Evolutionary conservation across 148 eudicot species (phyloP).

Genomic region (Nyssa sinensis): DNA sequence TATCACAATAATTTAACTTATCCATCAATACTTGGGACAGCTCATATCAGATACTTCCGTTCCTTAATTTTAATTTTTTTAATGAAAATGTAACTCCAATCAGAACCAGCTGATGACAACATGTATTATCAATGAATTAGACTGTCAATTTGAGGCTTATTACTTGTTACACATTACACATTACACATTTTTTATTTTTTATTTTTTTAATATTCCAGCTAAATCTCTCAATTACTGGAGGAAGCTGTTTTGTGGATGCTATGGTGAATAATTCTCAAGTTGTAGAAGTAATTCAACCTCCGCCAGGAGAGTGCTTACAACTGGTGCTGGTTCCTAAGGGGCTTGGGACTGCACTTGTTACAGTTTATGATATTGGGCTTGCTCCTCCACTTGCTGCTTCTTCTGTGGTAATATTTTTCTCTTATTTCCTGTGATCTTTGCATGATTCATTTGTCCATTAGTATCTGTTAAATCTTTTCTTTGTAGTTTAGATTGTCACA

Average conservation of each 20-base stretch:
- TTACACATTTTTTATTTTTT: background rate
- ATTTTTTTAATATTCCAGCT: slow-evolving; percentile 26
- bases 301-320: slow-evolving; percentile 51
- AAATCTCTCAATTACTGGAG: slow-evolving; percentile 74
- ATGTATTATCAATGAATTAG: too few species aligned
- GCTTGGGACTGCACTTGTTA: slow-evolving; percentile 67
- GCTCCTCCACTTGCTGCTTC: slow-evolving; percentile 66
- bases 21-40: too few species aligned
- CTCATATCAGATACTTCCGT: too few species aligned
- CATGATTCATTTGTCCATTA: background rate
- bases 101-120: too few species aligned
- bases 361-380: slow-evolving; percentile 73
- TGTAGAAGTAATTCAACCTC: slow-evolving; percentile 60
- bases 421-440: background rate
- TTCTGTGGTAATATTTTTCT: slow-evolving; percentile 52
- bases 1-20: too few species aligned
- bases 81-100: too few species aligned
- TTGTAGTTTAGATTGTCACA: background rate
- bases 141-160: too few species aligned
- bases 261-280: slow-evolving; percentile 64
- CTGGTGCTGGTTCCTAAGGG: slow-evolving; percentile 65
- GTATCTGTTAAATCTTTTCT: background rate
- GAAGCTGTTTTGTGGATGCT: slow-evolving; percentile 73
- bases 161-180: background rate
- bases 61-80: too few species aligned